Evolutionary conservation across 352 stramenopile species (phyloP).

Genomic region (Phytophthora niederhauseri): DNA sequence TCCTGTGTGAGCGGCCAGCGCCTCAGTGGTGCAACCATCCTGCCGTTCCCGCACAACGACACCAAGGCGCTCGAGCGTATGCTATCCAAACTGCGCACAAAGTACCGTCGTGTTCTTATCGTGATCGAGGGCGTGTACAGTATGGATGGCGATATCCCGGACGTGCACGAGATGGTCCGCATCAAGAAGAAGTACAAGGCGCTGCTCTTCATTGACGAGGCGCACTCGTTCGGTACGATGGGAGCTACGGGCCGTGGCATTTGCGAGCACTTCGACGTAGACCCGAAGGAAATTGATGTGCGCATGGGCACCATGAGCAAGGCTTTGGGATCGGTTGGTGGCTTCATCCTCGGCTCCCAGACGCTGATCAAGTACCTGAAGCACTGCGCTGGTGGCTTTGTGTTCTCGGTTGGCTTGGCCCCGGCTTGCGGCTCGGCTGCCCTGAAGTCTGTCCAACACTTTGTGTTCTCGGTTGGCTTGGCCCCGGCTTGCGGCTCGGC

Average conservation of each 20-base stretch:
- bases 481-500: conserved; percentile 70
- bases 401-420: conserved; percentile 80
- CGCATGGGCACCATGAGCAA: conserved; percentile 83
- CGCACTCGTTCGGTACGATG: conserved; percentile 75
- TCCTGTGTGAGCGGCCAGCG: conserved; percentile 80
- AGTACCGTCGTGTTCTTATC: conserved; percentile 79
- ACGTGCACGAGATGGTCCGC: conserved; percentile 56
- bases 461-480: conserved; percentile 82
- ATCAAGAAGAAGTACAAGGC: conserved; percentile 79
- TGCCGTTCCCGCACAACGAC: conserved; percentile 85
- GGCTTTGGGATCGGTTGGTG: conserved; percentile 65
- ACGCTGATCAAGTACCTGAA: conserved; percentile 70
- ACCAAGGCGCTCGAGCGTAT: conserved; percentile 74
- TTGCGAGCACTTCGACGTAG: conserved; percentile 54
- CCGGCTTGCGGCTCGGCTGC: conserved; percentile 71
- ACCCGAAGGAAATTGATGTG: conserved; percentile 58
- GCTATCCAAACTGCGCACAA: conserved; percentile 65
- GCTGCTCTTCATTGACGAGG: conserved; percentile 65
- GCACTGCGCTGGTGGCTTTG: conserved; percentile 70
- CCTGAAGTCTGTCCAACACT: too few relatives aligned
- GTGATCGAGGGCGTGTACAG: conserved; percentile 72
- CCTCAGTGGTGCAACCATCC: conserved; percentile 76
- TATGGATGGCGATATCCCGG: conserved; percentile 73
- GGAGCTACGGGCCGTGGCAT: conserved; percentile 57
- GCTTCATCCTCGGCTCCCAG: conserved; percentile 63